These are phyloP conservation scores for Aureobasidium sp. DNA, from an alignment of 2,329 filamentous ascomycete species.

Conservation along the genomic window DNA sequence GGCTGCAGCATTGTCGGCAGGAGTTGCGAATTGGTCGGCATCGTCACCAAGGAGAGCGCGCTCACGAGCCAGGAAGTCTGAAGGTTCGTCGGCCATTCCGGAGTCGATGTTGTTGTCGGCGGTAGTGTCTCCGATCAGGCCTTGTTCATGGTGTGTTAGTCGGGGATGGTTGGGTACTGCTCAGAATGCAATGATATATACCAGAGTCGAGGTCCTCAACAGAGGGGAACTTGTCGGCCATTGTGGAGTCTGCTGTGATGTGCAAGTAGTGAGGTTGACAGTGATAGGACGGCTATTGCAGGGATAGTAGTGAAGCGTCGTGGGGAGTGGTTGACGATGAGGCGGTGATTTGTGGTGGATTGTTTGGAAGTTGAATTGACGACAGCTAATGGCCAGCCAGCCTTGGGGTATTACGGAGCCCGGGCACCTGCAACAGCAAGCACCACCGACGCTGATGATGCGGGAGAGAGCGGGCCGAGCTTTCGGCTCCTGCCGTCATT, in stretches of 20 bases:
- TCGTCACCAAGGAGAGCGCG: constrained; percentile 87
- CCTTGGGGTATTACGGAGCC: neutral
- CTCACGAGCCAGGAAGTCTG: constrained; percentile 88
- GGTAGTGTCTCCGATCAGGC: constrained; percentile 57
- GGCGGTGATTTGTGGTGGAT: neutral
- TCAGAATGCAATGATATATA: constrained; percentile 25
- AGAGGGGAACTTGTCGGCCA: constrained; percentile 48
- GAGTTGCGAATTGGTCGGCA: constrained; percentile 78
- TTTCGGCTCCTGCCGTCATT: neutral
- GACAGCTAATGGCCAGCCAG: neutral
- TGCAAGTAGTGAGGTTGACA: neutral
- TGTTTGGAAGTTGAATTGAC: neutral
- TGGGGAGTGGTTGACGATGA: neutral
- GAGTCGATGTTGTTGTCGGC: constrained; percentile 43
- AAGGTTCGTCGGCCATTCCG: constrained; percentile 53
- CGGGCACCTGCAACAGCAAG: neutral
- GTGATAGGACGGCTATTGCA: neutral
- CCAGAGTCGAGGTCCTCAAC: constrained; percentile 48
- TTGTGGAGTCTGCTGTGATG: constrained; percentile 19
- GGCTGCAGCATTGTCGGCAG: constrained; percentile 60
- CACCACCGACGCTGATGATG: neutral
- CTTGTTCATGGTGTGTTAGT: constrained; percentile 37
- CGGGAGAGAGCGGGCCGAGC: neutral
- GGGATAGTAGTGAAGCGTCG: neutral
- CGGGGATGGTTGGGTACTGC: constrained; percentile 17